Evolutionary conservation across 2,329 filamentous ascomycete species (phyloP).

Genomic region (Aureobasidium sp.): DNA sequence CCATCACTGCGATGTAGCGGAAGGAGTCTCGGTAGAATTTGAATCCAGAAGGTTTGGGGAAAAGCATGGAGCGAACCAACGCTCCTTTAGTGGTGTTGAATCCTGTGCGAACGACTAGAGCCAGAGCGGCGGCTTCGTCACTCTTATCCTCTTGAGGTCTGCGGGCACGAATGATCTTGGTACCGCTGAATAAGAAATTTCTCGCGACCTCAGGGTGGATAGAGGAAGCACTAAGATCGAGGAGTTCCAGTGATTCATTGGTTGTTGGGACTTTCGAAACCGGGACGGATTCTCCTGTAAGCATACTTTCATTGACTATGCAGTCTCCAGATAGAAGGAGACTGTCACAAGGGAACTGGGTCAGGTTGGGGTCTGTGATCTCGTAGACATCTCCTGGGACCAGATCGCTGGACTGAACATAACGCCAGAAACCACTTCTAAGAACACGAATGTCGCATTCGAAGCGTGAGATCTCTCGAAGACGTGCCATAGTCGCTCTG

Average conservation of each 20-base stretch:
- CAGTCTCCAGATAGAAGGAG: conserved; percentile 87
- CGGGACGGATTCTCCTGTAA: conserved; percentile 92
- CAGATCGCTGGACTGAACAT: conserved; percentile 75
- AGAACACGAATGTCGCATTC: conserved; percentile 93
- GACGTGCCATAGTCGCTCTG: conserved; percentile 78
- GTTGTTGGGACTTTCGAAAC: conserved; percentile 85
- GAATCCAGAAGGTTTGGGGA: conserved; percentile 96
- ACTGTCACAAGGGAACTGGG: conserved; percentile 86
- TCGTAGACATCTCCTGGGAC: conserved; percentile 97
- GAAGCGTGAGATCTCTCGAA: conserved; percentile 87
- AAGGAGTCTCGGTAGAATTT: conserved; percentile 98
- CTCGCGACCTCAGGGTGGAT: conserved; percentile 75
- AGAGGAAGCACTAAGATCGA: conserved; percentile 73
- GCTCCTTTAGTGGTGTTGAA: conserved; percentile 98
- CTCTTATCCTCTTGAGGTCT: conserved; percentile 78
- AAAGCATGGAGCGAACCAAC: conserved; percentile 93
- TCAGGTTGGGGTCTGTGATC: conserved; percentile 82
- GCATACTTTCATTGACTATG: conserved; percentile 99
- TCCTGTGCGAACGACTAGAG: conserved; percentile 85
- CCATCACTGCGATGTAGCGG: conserved; percentile 97
- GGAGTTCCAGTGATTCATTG: conserved; percentile 64
- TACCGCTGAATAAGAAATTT: conserved; percentile 90
- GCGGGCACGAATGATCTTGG: conserved; percentile 85
- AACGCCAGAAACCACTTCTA: conserved; percentile 91
- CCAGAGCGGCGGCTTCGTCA: conserved; percentile 82